Evolutionary conservation across 139 green algal genomes (phyloP), one percentile per base, ranked within the genome.

Genomic region (Chlamydomonas urium): DNA sequence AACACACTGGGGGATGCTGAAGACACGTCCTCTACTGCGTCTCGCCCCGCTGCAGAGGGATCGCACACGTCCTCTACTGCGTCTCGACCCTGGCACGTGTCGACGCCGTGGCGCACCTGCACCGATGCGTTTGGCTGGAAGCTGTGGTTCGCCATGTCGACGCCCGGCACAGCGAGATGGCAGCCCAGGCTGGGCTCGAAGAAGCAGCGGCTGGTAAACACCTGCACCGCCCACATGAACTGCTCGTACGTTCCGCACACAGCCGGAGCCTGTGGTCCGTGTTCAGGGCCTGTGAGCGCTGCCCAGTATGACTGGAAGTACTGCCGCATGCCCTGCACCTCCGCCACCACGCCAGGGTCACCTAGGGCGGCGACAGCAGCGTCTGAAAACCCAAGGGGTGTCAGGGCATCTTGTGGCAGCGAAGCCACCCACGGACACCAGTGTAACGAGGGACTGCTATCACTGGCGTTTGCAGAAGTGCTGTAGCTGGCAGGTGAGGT

Each of bases 91-190:
- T 82, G 76, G n/a, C 65, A 78, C 10, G 57, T 45, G 4, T 65
- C 59, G 0, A 71, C 65, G 71, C 71, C 75, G 71, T 78, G 76
- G 24, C 72, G 26, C 21, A 78, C 3, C 31, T 69, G 48, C 45
- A 82, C 76, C 2, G 10, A 24, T 19, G 76, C 71, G 28, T 72
- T 79, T 31, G 76, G 53, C 3, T 34, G 47, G 58, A 47, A 45
- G 59, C 66, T 72, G 38, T 82, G 71, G 66, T 82, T 82, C 45
- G 53, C 69, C 71, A 82, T 79, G 66, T 82, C 76, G 1, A 82
- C 47, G 5, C 76, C 76, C 0, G 75, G 75, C 6, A 81, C 75
- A 4, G 45, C 58, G 4, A 80, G 45, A 42, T 80, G 74, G 32
- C 34, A 47, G 14, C 35, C 36, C 0, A 34, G 37, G 17, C 63